Evolutionary conservation across 2,329 filamentous ascomycete genomes (phyloP), one percentile per base, ranked within the genome.

Genomic region (Rhynchosporium secalis): DNA sequence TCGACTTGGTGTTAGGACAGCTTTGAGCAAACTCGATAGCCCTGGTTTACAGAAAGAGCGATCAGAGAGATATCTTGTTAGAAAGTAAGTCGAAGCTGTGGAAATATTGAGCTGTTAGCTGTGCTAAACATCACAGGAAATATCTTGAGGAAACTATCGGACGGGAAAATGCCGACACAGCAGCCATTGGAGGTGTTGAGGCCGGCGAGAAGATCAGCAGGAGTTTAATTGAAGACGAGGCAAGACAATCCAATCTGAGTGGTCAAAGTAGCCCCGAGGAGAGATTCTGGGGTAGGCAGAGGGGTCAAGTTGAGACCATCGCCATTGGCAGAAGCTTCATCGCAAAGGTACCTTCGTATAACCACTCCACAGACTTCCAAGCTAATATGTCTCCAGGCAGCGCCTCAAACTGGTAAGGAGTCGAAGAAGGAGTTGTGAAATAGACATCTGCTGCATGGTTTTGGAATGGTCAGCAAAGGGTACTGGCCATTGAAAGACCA

Each of bases 1-100:
- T 1, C 88, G 93, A 70, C 82, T 88, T 65, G 83, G 81, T 0
- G 89, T 97, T 4, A 85, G 88, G 46, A 83, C 86, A 58, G 86
- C 87, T 3, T 84, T 99, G 69, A 81, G 80, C 63, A 95, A 92
- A 74, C 78, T 97, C 58, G 93, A 98, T 71, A 93, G 89, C 52
- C 91, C 91, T 0, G 93, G 92, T 0, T 80, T 93, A 61, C 91
- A 96, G 71, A 92, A 92, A 75, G 93, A 96, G 76, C 85, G 90
- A 13, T 86, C 86, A 3, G 91, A 96, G 74, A 84, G 91, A 28
- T 98, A 89, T 76, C 75, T 89, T 54, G 86, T 95, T 73, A 86
- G 94, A 66, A 94, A 92, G 78, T 85, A 84, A 68, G 86, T 92
- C 13, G n/a, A 3, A 8, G 31, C 12, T 1, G 3, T 52, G 1